A percentile compares a stretch with the other conserved stretches of the same genome.
Conservation (phyloP, 768 basidiomycete species). For the Exsudoporus frostii region DNA sequence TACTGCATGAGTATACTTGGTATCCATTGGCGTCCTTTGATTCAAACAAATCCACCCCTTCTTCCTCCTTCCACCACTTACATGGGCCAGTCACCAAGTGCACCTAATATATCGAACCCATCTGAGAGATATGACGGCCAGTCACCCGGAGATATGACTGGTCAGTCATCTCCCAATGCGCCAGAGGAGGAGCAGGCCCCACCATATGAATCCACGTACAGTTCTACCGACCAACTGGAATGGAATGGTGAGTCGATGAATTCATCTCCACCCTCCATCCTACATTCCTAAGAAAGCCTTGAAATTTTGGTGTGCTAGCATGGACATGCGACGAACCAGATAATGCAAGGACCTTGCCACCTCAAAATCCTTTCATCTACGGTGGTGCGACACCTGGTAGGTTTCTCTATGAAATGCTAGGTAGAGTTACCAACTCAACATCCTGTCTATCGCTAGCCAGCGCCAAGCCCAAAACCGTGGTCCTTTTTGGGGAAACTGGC, state of each 20-base stretch:
- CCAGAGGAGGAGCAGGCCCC: background rate
- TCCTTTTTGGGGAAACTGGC: conserved; percentile 6
- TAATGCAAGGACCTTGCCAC: background rate
- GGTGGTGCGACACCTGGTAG: background rate
- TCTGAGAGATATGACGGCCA: background rate
- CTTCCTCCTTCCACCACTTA: background rate
- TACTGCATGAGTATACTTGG: too few species aligned
- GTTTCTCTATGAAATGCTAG: background rate
- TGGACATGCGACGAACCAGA: background rate
- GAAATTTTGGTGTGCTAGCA: background rate
- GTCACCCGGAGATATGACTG: background rate
- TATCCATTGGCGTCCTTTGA: too few species aligned
- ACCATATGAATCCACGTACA: background rate
- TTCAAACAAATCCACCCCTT: background rate
- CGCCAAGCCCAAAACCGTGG: background rate
- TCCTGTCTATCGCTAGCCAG: too few species aligned
- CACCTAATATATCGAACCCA: too few species aligned
- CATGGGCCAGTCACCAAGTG: background rate
- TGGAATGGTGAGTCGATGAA: too few species aligned
- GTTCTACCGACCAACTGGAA: too few species aligned
- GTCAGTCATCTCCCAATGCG: too few species aligned
- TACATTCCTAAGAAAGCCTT: background rate
- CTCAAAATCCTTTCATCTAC: background rate
- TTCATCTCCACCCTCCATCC: too few species aligned
- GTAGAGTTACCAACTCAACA: background rate